Base-by-base conservation (phyloP, 768 basidiomycete species). In the Leccinellum rugosiceps region DNA sequence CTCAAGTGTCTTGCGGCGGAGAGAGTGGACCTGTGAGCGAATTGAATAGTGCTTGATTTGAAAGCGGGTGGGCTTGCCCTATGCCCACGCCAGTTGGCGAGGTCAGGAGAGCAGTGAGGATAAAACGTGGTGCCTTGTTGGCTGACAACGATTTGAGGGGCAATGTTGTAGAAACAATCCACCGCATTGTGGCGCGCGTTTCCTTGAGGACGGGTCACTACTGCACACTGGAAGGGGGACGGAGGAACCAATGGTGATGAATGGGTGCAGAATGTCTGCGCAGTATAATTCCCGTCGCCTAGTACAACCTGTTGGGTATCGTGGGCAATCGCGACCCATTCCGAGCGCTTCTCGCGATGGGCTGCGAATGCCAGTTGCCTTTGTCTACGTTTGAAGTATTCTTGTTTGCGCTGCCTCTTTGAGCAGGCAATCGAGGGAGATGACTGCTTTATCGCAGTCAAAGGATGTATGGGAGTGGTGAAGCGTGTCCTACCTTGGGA, bases 211-310 rank as follows among this genome's bases (percentile, higher is more conserved):
- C 59, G 48, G 6, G 26, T 38, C 17, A 44, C 14, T 43, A 65
- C 32, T 41, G 60, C 57, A 58, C n/a, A 53, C 43, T 58, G 56
- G 43, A 68, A 68, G 6, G 67, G 58, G 25, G 64, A 66, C 30
- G 53, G 43, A 31, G 60, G 31, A 31, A 58, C 35, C 28, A 41
- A 52, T 4, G 51, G 51, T 32, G 51, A 23, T 45, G 56, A 32
- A 48, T 53, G 48, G 44, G 58, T 49, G n/a, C 60, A 50, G 21
- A 57, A 49, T 46, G 47, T 61, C 58, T 72, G 72, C 60, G 72
- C 68, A 54, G 67, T 64, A 67, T 77, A 77, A 70, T 74, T 68
- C 61, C 77, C 76, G 67, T 76, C 70, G 17, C 75, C 77, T 55
- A 75, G 66, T 53, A 76, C 68, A 50, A 77, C 74, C 50, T 60